Evolutionary conservation across 1,284 basidiomycete genomes (phyloP).

Genomic region (Austroboletus novae-zelandiae): DNA sequence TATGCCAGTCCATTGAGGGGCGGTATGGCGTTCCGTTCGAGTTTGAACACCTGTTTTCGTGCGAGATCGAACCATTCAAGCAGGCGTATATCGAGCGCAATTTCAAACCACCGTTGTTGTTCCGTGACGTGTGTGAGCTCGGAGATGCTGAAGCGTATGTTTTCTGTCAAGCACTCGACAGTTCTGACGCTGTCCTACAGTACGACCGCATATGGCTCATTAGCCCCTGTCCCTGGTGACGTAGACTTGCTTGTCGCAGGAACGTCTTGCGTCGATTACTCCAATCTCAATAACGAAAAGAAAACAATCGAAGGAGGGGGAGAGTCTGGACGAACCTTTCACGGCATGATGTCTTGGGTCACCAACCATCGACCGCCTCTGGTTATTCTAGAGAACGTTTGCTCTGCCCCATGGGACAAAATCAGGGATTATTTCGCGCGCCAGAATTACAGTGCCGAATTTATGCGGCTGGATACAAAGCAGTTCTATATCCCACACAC

Average conservation of each 20-base stretch:
- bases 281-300: constrained; percentile 90
- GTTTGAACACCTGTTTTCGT: constrained; percentile 93
- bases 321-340: constrained; percentile 88
- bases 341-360: constrained; percentile 93
- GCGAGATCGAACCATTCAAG: constrained; percentile 98
- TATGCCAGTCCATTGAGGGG: constrained; percentile 72
- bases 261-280: constrained; percentile 96
- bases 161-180: neutral
- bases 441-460: constrained; percentile 76
- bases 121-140: constrained; percentile 93
- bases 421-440: constrained; percentile 77
- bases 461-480: constrained; percentile 84
- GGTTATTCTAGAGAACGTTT: constrained; percentile 94
- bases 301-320: constrained; percentile 86
- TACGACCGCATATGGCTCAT: constrained; percentile 88
- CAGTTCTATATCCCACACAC: constrained; percentile 95
- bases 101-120: constrained; percentile 87
- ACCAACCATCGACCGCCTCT: constrained; percentile 83
- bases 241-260: constrained; percentile 91
- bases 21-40: constrained; percentile 66
- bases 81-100: constrained; percentile 98
- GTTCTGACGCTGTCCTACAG: constrained; percentile 39
- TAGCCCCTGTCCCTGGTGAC: constrained; percentile 84
- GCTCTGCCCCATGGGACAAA: constrained; percentile 82
- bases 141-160: constrained; percentile 71